These are phyloP conservation scores for Alternaria viburni DNA, from an alignment of 2,329 filamentous ascomycete genomes.

Conservation along the genomic window DNA sequence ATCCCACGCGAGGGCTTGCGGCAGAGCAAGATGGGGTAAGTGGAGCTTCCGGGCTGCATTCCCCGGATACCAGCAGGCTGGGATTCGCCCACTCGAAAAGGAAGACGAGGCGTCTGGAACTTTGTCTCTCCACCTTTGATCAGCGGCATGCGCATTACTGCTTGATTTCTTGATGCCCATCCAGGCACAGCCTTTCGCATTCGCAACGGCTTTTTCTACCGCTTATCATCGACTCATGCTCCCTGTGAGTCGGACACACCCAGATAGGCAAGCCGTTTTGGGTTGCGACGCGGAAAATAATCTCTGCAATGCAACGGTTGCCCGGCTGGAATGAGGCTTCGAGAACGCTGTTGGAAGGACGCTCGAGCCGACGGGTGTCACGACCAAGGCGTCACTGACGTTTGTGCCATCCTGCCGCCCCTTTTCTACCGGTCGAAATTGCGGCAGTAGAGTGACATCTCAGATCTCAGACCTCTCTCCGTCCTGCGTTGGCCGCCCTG, in stretches of 20 bases:
- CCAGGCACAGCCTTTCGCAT: not conserved
- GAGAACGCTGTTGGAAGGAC: constrained; percentile 35
- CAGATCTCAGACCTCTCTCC: constrained; percentile 20
- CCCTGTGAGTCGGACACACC: not conserved
- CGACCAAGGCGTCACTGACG: constrained; percentile 2
- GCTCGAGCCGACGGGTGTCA: constrained; percentile 32
- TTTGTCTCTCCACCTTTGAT: constrained; percentile 14
- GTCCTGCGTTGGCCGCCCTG: constrained; percentile 13
- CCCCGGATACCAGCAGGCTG: constrained; percentile 31
- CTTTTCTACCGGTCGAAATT: constrained; percentile 27
- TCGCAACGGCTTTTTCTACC: not conserved
- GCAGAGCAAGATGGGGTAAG: constrained; percentile 26
- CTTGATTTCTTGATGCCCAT: not conserved
- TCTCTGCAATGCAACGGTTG: constrained; percentile 1
- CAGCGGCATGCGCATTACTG: constrained; percentile 10
- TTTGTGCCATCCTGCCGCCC: constrained; percentile 15
- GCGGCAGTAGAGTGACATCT: constrained; percentile 27
- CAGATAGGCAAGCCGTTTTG: constrained; percentile 6
- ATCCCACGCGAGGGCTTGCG: constrained; percentile 34
- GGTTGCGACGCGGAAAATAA: constrained; percentile 11
- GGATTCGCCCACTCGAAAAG: constrained; percentile 14
- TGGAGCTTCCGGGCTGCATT: constrained; percentile 29
- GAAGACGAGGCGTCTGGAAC: constrained; percentile 26
- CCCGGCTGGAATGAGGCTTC: constrained; percentile 27
- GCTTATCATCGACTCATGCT: constrained; percentile 3